Evolutionary conservation across 2,329 filamentous ascomycete genomes (phyloP), one percentile per base, ranked within the genome.

Genomic region (Ascosphaera apis): DNA sequence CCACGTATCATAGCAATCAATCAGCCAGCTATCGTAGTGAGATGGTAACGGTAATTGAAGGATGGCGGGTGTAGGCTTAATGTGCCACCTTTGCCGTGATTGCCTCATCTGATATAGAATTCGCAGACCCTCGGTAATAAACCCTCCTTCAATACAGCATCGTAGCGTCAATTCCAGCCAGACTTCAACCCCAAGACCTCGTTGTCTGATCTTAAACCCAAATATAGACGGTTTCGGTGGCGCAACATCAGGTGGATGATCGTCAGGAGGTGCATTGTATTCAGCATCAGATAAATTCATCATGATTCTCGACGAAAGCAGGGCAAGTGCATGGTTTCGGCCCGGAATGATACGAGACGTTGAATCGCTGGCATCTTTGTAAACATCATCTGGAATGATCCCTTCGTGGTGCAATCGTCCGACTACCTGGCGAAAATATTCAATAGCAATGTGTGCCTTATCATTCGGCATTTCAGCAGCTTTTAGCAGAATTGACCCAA

Each of bases 131-230:
- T 60, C 56, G 19, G 44, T 49, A 13, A 52, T 45, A 41, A 54
- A 56, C 4, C 58, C 58, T 39, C 56, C 54, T 43, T 64, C 61
- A 25, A 63, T 54, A 45, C 61, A 64, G 39, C 56, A 62, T 60
- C 61, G 64, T 13, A 65, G 53, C 36, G 63, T 52, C 25, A 63
- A 53, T 38, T 65, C 61, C 9, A 65, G 43, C 61, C 61, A 65
- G 9, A 63, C 51, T 39, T 61, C 58, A 12, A 54, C 56, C 2
- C 57, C 60, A 15, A 64, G 50, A 37, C 60, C 54, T 31, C 54
- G 51, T 18, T 60, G 50, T 28, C 50, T 53, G 31, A 58, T 52
- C 32, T 54, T 56, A 37, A 57, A 54, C 16, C 50, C 49, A 28
- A 54, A 42, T 38, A 49, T 55, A 2, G 57, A 55, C 2, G 54